Base-by-base conservation (phyloP, 2,329 filamentous ascomycete genomes). In the Calonectria hawksworthii region DNA sequence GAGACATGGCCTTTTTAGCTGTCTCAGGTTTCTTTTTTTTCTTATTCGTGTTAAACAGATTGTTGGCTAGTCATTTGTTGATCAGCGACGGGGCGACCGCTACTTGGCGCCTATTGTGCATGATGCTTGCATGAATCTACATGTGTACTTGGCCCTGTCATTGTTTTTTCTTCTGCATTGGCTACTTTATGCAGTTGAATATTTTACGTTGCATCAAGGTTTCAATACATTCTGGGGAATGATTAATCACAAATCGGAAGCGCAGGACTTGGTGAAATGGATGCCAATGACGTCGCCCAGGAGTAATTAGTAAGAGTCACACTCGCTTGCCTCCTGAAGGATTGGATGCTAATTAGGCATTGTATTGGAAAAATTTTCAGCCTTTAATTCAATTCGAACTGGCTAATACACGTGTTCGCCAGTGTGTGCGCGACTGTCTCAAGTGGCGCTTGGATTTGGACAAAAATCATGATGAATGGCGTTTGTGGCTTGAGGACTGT, bases 361-460 rank as follows among this genome's bases (percentile, higher is more conserved):
- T 38, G 56, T 23, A 5, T 36, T 38, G 32, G 36, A 61, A 61
- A 36, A n/a, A 26, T 61, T 61, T 61, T 36, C 34, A 61, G 32
- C 34, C 56, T 61, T 36, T 36, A 38, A 61, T 61, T 61, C 56
- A 38, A 38, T 26, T 36, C 56, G 41, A 47, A 34, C 21, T 44
- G 44, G 47, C n/a, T 16, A n/a, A 26, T 51, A 34, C 65, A 68
- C 65, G 65, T 68, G 65, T 32, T 34, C 14, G 23, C 26, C 50
- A 54, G 21, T 13, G n/a, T 32, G 9, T 34, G 65, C 18, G 50
- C 38, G 44, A 68, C 23, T 54, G 18, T 28, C 30, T 68, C 50
- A 21, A 21, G 50, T 68, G 65, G 65, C 65, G 47, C 65, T 68
- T 54, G 32, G 36, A 41, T 68, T 68, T 44, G 65, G 44, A 10